Evolutionary conservation across 2,329 filamentous ascomycete genomes (phyloP).

Genomic region (Cytospora paraplurivora): DNA sequence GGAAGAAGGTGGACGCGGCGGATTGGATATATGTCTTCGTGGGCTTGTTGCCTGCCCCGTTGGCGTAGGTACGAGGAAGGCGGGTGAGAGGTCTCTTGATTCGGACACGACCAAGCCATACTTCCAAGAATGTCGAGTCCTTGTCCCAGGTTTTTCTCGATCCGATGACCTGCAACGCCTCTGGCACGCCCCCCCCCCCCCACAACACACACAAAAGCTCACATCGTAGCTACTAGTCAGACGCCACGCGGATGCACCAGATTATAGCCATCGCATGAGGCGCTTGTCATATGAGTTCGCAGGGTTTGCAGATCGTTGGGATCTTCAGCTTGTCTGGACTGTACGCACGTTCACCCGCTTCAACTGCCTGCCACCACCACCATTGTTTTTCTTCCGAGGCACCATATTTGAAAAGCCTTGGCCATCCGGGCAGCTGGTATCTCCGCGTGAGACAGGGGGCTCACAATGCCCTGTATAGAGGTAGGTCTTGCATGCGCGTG

Average conservation of each 20-base stretch:
- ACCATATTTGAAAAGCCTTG: neutral
- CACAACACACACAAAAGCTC: neutral
- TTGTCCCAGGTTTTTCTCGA: neutral
- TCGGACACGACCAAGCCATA: neutral
- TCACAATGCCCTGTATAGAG: neutral
- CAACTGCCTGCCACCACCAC: neutral
- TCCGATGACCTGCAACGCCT: neutral
- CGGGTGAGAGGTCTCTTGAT: neutral
- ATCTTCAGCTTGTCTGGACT: neutral
- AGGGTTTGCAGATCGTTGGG: neutral
- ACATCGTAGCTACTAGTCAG: neutral
- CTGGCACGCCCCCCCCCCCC: too few relatives aligned
- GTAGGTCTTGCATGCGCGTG: neutral
- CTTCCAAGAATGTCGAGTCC: neutral
- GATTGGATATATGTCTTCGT: neutral
- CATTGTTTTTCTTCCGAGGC: neutral
- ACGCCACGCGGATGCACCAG: neutral
- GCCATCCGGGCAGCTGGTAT: neutral
- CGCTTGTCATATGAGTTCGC: conserved; percentile 1
- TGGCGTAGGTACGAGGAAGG: neutral
- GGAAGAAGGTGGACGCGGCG: neutral
- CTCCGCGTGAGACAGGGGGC: neutral
- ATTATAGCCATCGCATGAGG: neutral
- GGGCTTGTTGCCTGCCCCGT: neutral
- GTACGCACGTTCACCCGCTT: too few relatives aligned